Base-by-base conservation (phyloP, 306 rosid species). In the Quercus rubra region DNA sequence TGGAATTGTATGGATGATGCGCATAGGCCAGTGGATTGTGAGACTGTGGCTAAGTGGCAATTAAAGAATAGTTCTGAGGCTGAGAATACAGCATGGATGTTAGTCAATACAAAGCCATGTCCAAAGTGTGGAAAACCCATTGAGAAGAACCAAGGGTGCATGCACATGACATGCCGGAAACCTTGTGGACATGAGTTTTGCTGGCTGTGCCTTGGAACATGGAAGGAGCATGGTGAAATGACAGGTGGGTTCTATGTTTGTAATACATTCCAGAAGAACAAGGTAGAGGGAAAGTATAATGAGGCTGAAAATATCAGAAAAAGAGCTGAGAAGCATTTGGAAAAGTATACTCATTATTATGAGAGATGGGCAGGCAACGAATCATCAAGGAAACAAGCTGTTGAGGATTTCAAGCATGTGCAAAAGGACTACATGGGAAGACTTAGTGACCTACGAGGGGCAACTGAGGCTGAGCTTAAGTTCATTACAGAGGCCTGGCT, bases 301-400 rank as follows among this genome's bases (percentile, higher is more conserved):
- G 88, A 90, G 63, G 27, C 94, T 74, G 97, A 93, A 79, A 85
- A 87, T 77, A 87, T 94, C 77, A 85, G 93, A 83, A 93, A 91
- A 84, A 93, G 89, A 97, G 98, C 96, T 23, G 88, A 94, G 87
- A 92, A 86, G 76, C 89, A 91, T 12, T 83, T 92, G 80, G 98
- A 94, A 86, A 88, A 94, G 83, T 94, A 94, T 77, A 89, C 96
- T 76, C 96, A 92, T 85, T 94, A 94, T 79, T 89, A 94, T 79
- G 98, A 94, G 88, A 89, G 98, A 77, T 92, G 98, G 97, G 98
- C 94, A 73, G 89, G 94, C 77, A 94, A 92, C 81, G 96, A 94
- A 82, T 86, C 90, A 93, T 89, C 96, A 20, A 89, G 97, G 91
- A 96, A 90, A 74, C 89, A 90, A 80, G 94, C 97, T 79, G 88